Conservation (phyloP, 768 basidiomycete species). For the Clathrus columnatus region DNA sequence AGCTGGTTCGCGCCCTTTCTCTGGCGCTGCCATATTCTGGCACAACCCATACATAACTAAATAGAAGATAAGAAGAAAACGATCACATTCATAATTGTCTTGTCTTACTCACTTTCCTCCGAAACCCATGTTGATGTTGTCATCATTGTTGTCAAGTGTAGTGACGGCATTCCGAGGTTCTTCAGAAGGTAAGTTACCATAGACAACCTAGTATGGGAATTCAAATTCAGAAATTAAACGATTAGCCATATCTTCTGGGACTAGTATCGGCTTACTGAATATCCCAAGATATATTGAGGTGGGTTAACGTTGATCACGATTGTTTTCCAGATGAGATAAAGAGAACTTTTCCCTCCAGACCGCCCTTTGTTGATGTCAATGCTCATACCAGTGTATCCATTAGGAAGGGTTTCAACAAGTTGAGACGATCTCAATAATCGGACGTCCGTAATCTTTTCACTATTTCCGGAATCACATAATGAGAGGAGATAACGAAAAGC, state of each 20-base stretch:
- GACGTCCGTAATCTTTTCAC: neutral
- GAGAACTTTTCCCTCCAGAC: neutral
- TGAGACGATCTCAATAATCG: neutral
- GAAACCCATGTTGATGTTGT: too few relatives aligned
- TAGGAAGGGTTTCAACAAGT: neutral
- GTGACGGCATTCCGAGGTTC: too few relatives aligned
- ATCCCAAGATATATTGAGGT: constrained; percentile 1
- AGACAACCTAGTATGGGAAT: too few relatives aligned
- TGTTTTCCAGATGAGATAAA: constrained; percentile 41
- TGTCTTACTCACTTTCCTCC: too few relatives aligned
- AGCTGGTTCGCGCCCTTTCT: too few relatives aligned
- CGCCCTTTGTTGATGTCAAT: neutral
- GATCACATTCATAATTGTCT: too few relatives aligned
- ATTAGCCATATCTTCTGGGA: neutral
- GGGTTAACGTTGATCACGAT: neutral
- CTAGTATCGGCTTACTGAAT: neutral
- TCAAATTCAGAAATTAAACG: constrained; percentile 17
- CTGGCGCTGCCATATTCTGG: too few relatives aligned
- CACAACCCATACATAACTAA: too few relatives aligned
- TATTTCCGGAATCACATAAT: neutral
- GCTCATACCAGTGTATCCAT: neutral
- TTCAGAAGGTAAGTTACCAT: too few relatives aligned
- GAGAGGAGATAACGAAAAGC: neutral
- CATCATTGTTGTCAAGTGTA: too few relatives aligned
- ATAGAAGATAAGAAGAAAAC: too few relatives aligned